These are phyloP conservation scores for Naganishia sp. DNA, from an alignment of 1,284 basidiomycete genomes.

Conservation along the genomic window DNA sequence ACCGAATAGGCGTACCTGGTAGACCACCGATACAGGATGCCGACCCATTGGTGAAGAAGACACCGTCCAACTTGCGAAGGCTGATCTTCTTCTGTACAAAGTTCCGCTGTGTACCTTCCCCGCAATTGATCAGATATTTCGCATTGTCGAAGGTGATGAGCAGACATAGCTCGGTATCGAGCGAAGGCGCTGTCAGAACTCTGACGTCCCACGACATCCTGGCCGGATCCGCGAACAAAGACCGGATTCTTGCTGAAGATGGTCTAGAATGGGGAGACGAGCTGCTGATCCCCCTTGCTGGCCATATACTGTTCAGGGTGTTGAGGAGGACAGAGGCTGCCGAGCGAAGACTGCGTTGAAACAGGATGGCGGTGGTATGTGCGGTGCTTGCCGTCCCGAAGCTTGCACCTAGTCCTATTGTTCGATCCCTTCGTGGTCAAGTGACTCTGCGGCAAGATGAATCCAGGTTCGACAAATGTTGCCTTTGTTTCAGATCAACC, in stretches of 20 bases:
- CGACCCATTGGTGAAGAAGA: conserved; percentile 72
- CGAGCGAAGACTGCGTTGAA: conserved; percentile 13
- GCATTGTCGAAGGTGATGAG: conserved; percentile 71
- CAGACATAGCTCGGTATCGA: conserved; percentile 76
- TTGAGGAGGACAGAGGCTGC: conserved; percentile 1
- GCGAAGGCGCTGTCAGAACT: conserved; percentile 57
- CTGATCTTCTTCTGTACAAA: conserved; percentile 68
- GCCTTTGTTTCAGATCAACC: conserved; percentile 1
- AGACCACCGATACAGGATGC: conserved; percentile 67
- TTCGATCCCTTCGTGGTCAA: background rate
- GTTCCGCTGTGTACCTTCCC: conserved; percentile 74
- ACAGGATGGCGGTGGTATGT: background rate
- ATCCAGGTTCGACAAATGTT: background rate
- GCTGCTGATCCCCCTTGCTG: background rate
- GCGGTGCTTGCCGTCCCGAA: conserved; percentile 1
- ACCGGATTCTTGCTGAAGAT: background rate
- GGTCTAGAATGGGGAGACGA: background rate
- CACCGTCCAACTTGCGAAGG: conserved; percentile 65
- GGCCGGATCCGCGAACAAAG: background rate
- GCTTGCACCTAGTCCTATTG: background rate
- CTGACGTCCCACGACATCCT: conserved; percentile 52
- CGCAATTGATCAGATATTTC: conserved; percentile 82
- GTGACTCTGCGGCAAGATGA: background rate
- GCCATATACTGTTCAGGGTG: conserved; percentile 8
- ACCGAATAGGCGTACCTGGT: conserved; percentile 59